A percentile compares a stretch with the other conserved stretches of the same genome.
These are phyloP conservation scores for Limonium bicolor DNA, from an alignment of 148 eudicot species.

Conservation along the genomic window DNA sequence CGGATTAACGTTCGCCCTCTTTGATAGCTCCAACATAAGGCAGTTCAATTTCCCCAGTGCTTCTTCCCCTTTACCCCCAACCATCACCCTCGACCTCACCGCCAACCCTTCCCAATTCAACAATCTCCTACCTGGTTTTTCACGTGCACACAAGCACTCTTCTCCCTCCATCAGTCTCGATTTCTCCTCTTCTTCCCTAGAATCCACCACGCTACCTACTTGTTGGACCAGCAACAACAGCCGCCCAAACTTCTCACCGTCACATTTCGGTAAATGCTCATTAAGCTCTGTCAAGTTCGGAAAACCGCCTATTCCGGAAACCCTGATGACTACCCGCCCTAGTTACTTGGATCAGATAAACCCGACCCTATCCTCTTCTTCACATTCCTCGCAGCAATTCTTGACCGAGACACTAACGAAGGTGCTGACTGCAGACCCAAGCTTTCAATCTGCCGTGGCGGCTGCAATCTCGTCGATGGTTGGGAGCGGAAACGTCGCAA, in stretches of 20 bases:
- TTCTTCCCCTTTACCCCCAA: constrained; percentile 33
- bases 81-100: constrained; percentile 74
- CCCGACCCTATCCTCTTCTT: constrained; percentile 16
- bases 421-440: constrained; percentile 54
- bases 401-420: constrained; percentile 63
- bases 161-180: constrained; percentile 21
- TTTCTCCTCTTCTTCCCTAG: constrained; percentile 37
- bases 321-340: constrained; percentile 5
- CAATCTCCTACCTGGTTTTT: constrained; percentile 15
- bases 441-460: constrained; percentile 53
- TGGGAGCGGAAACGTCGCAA: constrained; percentile 12
- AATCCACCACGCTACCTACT: constrained; percentile 20
- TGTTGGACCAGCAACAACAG: constrained; percentile 28
- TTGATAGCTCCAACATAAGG: constrained; percentile 22
- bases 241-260: constrained; percentile 12
- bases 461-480: constrained; percentile 67
- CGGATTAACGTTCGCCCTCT: constrained; percentile 25
- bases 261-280: constrained; percentile 12
- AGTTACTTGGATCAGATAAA: constrained; percentile 15
- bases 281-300: constrained; percentile 19
- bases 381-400: constrained; percentile 26
- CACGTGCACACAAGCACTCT: constrained; percentile 2
- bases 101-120: constrained; percentile 15
- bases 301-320: constrained; percentile 19
- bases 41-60: constrained; percentile 32